Evolutionary conservation across 768 basidiomycete species (phyloP).

Genomic region (Naganishia onofrii): DNA sequence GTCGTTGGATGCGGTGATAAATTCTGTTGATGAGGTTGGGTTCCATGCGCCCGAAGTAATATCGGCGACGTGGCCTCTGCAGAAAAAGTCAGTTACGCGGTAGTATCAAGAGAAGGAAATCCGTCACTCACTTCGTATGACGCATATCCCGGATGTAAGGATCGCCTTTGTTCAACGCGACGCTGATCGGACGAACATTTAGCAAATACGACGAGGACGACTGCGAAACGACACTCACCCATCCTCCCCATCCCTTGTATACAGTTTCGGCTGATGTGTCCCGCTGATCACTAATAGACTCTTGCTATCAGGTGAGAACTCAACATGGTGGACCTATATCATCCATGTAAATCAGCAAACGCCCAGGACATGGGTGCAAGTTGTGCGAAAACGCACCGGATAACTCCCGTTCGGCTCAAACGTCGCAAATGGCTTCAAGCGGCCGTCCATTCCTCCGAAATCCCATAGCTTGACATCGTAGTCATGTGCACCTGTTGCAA

Average conservation of each 20-base stretch:
- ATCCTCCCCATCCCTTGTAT: conserved; percentile 89
- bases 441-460: conserved; percentile 92
- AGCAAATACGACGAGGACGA: not conserved
- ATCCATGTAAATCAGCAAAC: no score
- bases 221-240: conserved; percentile 30
- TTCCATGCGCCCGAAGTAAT: conserved; percentile 88
- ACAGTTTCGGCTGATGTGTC: conserved; percentile 80
- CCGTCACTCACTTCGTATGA: conserved; percentile 79
- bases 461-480: conserved; percentile 99
- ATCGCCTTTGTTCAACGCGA: conserved; percentile 77
- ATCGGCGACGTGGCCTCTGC: conserved; percentile 90
- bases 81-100: not conserved
- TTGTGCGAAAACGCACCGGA: conserved; percentile 60
- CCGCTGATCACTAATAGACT: conserved; percentile 84
- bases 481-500: conserved; percentile 89
- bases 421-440: conserved; percentile 87
- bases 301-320: conserved; percentile 82
- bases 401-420: conserved; percentile 94
- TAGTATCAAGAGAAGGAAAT: not conserved
- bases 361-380: conserved; percentile 25
- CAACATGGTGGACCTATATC: conserved; percentile 78
- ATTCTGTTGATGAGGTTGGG: conserved; percentile 75
- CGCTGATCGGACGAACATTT: conserved; percentile 30
- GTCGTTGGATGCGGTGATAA: conserved; percentile 92
- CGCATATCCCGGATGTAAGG: conserved; percentile 98